Base-by-base conservation (phyloP, 768 basidiomycete genomes). In the Guyanaporus albipodus region DNA sequence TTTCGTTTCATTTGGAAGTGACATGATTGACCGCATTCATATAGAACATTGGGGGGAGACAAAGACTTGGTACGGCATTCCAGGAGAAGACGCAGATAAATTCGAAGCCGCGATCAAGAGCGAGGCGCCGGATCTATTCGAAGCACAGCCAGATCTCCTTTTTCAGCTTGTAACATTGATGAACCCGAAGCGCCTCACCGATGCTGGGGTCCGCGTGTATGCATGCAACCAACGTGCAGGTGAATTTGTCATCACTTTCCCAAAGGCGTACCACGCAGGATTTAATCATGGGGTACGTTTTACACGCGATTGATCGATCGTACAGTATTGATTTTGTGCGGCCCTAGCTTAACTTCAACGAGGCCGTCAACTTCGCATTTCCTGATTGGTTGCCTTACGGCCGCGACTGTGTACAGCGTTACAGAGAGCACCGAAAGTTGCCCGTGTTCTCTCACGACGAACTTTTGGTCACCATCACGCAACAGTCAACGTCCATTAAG, bases 391-490 rank as follows among this genome's bases (percentile, higher is more conserved):
- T 98, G 37, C 73, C 85, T 8, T 82, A 79, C 53, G 96, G 90
- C 28, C 78, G 87, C 32, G 88, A 88, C 46, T 96, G 92, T 61
- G 91, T 94, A 11, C 77, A 84, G 60, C 80, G 90, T 34, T 98
- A 99, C 66, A 83, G 90, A 57, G 83, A 90, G 53, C 87, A 96
- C 67, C 71, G 82, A 66, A 98, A 98, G 65, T 74, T 89, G 32
- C 96, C 96, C 5, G 96, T 99, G 4, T 99, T 99, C 69, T 97
- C 93, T 26, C 96, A 99, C 65, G 92, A 98, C 58, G 96, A 98
- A 68, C 78, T 98, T 21, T 77, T 99, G 54, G 80, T 97, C 63
- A 95, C 95, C n/a, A 94, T 98, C 62, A 92, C 90, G n/a, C 84
- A 91, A 59, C 91, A 95, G 66, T 93, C 92, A 4, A 80, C 85